Evolutionary conservation across 768 basidiomycete species (phyloP).

Genomic region (Mycena filopes): DNA sequence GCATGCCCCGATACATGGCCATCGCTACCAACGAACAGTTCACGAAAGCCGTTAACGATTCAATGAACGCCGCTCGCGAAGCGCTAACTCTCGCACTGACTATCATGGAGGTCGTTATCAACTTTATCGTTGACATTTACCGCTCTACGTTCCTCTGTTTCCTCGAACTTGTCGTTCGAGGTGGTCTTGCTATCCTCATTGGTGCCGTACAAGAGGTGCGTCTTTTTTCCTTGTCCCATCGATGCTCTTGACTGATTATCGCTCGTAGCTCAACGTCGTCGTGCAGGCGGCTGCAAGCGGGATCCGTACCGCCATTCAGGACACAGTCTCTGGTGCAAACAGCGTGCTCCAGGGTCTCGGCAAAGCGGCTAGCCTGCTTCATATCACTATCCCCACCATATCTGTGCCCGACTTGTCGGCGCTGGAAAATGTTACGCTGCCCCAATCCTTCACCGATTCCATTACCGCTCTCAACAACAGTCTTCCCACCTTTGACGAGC

Average conservation of each 20-base stretch:
- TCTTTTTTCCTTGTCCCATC: conserved; percentile 6
- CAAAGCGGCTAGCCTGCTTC: conserved; percentile 77
- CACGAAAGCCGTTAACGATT: conserved; percentile 80
- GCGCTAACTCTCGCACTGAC: conserved; percentile 81
- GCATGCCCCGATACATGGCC: conserved; percentile 91
- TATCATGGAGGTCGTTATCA: conserved; percentile 87
- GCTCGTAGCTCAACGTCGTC: conserved; percentile 72
- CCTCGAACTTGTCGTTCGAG: conserved; percentile 87
- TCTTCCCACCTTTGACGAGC: conserved; percentile 79
- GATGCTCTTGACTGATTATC: background rate
- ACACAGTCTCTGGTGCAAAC: conserved; percentile 75
- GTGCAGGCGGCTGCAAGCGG: conserved; percentile 67
- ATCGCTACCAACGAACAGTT: conserved; percentile 85
- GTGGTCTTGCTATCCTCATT: conserved; percentile 83
- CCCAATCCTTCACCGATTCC: conserved; percentile 77
- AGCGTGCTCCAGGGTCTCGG: conserved; percentile 65
- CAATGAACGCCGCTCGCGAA: conserved; percentile 79
- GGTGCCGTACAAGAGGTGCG: conserved; percentile 85
- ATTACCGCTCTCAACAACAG: conserved; percentile 83
- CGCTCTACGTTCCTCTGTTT: conserved; percentile 95
- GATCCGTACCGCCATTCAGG: conserved; percentile 79
- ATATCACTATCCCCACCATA: conserved; percentile 74
- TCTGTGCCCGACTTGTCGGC: conserved; percentile 77
- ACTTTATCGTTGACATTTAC: conserved; percentile 92
- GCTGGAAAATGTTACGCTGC: conserved; percentile 84